Evolutionary conservation across 2,329 filamentous ascomycete species (phyloP), one percentile per base, ranked within the genome.

Genomic region (Mycosphaerella arachidis): DNA sequence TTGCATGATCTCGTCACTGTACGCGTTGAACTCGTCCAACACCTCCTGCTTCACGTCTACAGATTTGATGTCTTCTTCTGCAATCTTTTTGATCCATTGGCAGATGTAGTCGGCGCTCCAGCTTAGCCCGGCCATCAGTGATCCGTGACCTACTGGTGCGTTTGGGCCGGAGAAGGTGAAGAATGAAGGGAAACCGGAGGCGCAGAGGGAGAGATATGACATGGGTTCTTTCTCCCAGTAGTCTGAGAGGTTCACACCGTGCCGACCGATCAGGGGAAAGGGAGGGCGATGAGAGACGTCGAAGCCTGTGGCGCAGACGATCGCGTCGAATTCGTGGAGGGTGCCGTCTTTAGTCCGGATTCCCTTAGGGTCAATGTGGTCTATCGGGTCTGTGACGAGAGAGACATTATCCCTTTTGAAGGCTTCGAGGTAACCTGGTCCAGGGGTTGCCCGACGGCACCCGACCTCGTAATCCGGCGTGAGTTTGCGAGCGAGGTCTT

Each of bases 381-480:
- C 53, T 30, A 74, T 70, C 2, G 62, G 51, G 1, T 66, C 64
- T 6, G 68, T 72, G 46, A 71, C 62, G 9, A 73, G 54, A 5
- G 63, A 67, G 1, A 71, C 64, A 54, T 74, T 72, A 12, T 61
- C 31, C n/a, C 61, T 63, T 7, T 60, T 63, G 43, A 78, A 70
- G 4, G 73, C 68, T 60, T 78, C 73, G 8, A 79, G 68, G 57
- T 77, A 79, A 1, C 75, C 74, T 7, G 71, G 72, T 9, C 74
- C 51, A 10, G 56, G 59, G 0, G 86, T 90, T 0, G 87, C 75
- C 4, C 87, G 81, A 12, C 86, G 81, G 63, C 87, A 90, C 65
- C 85, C 83, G 1, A 86, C 84, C 0, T 85, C 63, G 67, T 86
- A 89, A 63, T 87, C 82, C 0, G 87, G 87, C 4, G 86, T 76